Evolutionary conservation across 768 basidiomycete species (phyloP).

Genomic region (Boletus rufocinnamomeus): DNA sequence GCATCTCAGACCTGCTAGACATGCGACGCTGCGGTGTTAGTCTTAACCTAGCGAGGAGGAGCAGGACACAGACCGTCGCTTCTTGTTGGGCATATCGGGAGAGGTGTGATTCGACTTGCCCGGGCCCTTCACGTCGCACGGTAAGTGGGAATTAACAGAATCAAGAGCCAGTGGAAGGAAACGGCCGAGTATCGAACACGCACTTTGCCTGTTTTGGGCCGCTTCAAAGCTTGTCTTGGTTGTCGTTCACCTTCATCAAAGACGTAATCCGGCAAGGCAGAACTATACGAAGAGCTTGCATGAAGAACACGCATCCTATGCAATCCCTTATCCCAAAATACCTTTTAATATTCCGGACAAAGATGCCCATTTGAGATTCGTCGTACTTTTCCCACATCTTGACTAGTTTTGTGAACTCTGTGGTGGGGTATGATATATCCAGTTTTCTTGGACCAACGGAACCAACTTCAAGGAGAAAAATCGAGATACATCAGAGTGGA

Average conservation of each 20-base stretch:
- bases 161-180: conserved; percentile 14
- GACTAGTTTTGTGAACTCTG: conserved; percentile 91
- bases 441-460: conserved; percentile 77
- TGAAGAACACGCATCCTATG: conserved; percentile 21
- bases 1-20: conserved; percentile 45
- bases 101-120: conserved; percentile 64
- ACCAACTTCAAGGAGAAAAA: conserved; percentile 53
- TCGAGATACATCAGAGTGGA: conserved; percentile 20
- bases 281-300: conserved; percentile 43
- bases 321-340: conserved; percentile 35
- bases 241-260: conserved; percentile 83
- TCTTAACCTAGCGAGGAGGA: conserved; percentile 10
- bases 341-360: conserved; percentile 93
- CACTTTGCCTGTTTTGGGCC: conserved; percentile 65
- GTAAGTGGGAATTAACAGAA: conserved; percentile 28
- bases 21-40: conserved; percentile 34
- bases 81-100: conserved; percentile 77
- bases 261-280: conserved; percentile 77
- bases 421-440: conserved; percentile 96
- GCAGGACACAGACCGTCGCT: conserved; percentile 66
- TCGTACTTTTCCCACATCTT: conserved; percentile 97
- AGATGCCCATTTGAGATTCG: conserved; percentile 89
- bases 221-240: conserved; percentile 68
- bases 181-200: conserved; percentile 30
- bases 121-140: conserved; percentile 49